Evolutionary conservation across 345 rosid species (phyloP), one percentile per base, ranked within the genome.

Genomic region (Draba incana): DNA sequence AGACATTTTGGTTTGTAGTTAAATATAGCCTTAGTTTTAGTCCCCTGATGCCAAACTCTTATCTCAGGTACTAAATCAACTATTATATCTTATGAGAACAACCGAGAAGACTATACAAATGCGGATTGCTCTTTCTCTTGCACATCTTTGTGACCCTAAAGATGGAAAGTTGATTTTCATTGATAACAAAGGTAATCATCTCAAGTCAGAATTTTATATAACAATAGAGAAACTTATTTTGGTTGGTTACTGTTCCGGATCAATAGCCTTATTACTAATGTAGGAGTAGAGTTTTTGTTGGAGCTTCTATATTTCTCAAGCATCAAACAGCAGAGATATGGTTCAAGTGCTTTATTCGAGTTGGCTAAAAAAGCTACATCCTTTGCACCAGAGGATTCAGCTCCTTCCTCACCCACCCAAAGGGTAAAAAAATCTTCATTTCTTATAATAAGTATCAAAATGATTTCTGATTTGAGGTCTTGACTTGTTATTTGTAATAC

Each of bases 91-190:
- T 67, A 81, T 86, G 92, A 79, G 80, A 47, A 75, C 58, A 45
- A 71, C 80, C 0, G 86, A 83, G 49, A 82, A 74, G 69, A 43
- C 74, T 57, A 68, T 82, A 57, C 86, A 86, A 72, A 86, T 65
- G 67, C 79, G 75, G 69, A 71, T 89, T 75, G 85, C 86, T 77
- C 69, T 85, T 79, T 72, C 92, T 64, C 86, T 89, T 64, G 86
- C 96, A 75, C 82, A 86, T 76, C 84, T 86, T n/a, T 86, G 90
- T 79, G 74, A 84, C 20, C 84, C 86, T 42, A 74, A 75, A 59
- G 84, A 84, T 69, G 82, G 81, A 61, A 80, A 79, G 77, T 45
- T 64, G 33, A 75, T 86, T 76, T 86, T 89, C 75, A 74, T 85
- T 44, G 85, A 89, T 60, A 84, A 79, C 62, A 82, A 82, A 27